Evolutionary conservation across 2,329 filamentous ascomycete genomes (phyloP).

Genomic region (Leptoxyphium fumago): DNA sequence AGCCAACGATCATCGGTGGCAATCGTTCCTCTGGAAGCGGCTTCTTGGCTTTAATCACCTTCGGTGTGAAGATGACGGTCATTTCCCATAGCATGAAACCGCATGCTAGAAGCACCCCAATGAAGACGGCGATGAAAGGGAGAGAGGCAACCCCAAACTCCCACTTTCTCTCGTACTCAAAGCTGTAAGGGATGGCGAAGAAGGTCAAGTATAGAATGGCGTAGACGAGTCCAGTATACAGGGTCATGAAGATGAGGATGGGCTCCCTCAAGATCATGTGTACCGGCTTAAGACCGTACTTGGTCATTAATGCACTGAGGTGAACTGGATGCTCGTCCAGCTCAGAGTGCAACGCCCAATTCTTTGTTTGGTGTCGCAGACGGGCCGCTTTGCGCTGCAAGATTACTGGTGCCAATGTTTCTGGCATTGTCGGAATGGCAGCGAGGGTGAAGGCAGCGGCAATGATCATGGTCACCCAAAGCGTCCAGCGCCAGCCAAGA

Average conservation of each 20-base stretch:
- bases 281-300: constrained; percentile 26
- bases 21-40: constrained; percentile 28
- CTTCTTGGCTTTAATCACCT: constrained; percentile 6
- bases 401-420: constrained; percentile 36
- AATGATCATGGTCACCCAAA: constrained; percentile 40
- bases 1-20: constrained; percentile 36
- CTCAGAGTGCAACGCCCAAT: constrained; percentile 32
- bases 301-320: constrained; percentile 24
- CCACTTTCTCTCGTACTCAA: constrained; percentile 28
- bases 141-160: constrained; percentile 25
- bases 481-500: constrained; percentile 44
- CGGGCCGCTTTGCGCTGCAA: constrained; percentile 33
- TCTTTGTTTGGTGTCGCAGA: constrained; percentile 33
- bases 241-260: constrained; percentile 32
- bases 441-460: constrained; percentile 26
- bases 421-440: constrained; percentile 33
- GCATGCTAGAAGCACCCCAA: constrained; percentile 24
- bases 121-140: constrained; percentile 28
- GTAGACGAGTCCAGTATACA: constrained; percentile 24
- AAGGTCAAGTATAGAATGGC: constrained; percentile 31
- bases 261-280: constrained; percentile 35
- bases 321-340: constrained; percentile 28
- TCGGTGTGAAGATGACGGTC: constrained; percentile 7
- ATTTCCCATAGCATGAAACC: constrained; percentile 10
- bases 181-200: constrained; percentile 33